phyloP scores from a whole-genome alignment of 768 basidiomycete genomes.

The Phaeotremella fagi region DNA sequence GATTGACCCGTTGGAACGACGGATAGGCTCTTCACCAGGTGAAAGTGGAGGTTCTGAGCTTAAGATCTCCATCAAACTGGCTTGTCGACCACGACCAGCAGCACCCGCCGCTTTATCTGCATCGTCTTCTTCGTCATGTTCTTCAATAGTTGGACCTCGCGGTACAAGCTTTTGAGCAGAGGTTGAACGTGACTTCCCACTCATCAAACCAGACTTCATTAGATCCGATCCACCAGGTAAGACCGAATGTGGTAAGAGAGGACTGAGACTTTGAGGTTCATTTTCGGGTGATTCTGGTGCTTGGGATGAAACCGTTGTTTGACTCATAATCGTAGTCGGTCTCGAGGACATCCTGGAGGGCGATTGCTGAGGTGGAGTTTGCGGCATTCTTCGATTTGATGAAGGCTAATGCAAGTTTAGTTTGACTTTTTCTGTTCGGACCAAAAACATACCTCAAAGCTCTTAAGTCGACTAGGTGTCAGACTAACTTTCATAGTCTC shows the following conservation, averaged over 20 bases:
- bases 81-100: not conserved
- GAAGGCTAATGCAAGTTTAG: not conserved
- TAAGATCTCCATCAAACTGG: conserved; percentile 28
- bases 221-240: not conserved
- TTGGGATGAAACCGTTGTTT: not conserved
- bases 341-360: no score
- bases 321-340: not conserved
- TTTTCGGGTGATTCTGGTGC: not conserved
- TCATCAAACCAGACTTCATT: not conserved
- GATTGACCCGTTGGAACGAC: not conserved
- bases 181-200: not conserved
- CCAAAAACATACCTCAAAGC: conserved; percentile 71
- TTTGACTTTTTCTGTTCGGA: not conserved
- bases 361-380: not conserved
- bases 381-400: not conserved
- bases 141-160: conserved; percentile 18
- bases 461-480: conserved; percentile 86
- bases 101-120: not conserved
- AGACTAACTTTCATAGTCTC: conserved; percentile 92
- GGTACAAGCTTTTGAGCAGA: conserved; percentile 3
- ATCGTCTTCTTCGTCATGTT: conserved; percentile 15
- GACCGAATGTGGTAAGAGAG: not conserved
- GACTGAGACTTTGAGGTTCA: not conserved
- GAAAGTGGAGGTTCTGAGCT: conserved; percentile 17
- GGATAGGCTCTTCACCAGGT: not conserved